Conservation (phyloP, 1,284 basidiomycete species). For the Leucocoprinus gongylophorus region DNA sequence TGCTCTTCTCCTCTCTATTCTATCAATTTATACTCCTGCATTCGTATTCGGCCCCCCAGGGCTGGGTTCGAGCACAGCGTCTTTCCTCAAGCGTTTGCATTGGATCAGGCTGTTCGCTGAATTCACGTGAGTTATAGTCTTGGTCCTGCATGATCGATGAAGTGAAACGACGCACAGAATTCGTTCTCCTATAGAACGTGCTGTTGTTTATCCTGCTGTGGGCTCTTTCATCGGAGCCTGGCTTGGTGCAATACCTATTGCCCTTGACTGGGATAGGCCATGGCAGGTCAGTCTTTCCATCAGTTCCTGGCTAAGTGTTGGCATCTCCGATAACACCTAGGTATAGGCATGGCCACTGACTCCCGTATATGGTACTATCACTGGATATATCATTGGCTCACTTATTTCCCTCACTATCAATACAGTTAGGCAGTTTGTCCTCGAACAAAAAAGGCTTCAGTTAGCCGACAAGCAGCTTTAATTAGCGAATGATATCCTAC, state of each 20-base stretch:
- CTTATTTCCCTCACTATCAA: conserved; percentile 48
- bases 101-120: conserved; percentile 79
- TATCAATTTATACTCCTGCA: conserved; percentile 62
- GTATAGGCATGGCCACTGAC: conserved; percentile 75
- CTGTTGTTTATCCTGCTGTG: conserved; percentile 70
- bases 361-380: conserved; percentile 58
- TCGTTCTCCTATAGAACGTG: conserved; percentile 62
- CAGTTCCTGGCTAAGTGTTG: conserved; percentile 1
- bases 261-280: conserved; percentile 91
- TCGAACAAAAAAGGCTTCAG: conserved; percentile 22
- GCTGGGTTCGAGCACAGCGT: conserved; percentile 31
- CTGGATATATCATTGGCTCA: conserved; percentile 63
- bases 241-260: conserved; percentile 74
- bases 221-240: conserved; percentile 74
- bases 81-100: conserved; percentile 42
- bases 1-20: conserved; percentile 58
- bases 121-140: conserved; percentile 52
- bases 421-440: conserved; percentile 38
- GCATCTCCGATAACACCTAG: conserved; percentile 1
- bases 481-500: conserved; percentile 6
- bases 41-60: conserved; percentile 66
- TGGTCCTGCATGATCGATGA: background rate
- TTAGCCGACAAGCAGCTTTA: background rate
- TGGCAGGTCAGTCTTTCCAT: conserved; percentile 70
- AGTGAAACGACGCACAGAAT: conserved; percentile 36